These are phyloP conservation scores for Pseudocercospora cruenta DNA, from an alignment of 2,329 filamentous ascomycete species.

Conservation along the genomic window DNA sequence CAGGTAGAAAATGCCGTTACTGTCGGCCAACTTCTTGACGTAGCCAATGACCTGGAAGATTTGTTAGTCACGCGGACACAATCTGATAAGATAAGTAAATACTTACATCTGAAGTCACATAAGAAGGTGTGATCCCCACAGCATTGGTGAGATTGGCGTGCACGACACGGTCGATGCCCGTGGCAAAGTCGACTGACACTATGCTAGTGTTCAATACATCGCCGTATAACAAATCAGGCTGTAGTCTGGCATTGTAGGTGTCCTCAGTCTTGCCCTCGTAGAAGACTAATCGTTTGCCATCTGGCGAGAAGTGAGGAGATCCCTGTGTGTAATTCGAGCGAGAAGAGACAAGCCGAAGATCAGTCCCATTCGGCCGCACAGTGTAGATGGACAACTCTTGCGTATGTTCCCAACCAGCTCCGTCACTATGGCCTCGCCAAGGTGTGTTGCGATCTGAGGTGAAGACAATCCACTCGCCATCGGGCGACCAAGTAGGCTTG, in stretches of 20 bases:
- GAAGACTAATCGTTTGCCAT: slow-evolving; percentile 11
- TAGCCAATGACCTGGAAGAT: slow-evolving; percentile 7
- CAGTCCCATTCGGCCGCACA: slow-evolving; percentile 16
- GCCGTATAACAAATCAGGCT: slow-evolving; percentile 4
- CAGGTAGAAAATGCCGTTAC: slow-evolving; percentile 2
- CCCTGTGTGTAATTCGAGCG: slow-evolving; percentile 1
- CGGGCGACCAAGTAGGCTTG: slow-evolving; percentile 10
- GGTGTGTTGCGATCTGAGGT: slow-evolving; percentile 39
- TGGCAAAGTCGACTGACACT: slow-evolving; percentile 8
- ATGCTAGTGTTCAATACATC: slow-evolving; percentile 2
- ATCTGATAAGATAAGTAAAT: not conserved
- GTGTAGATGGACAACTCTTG: slow-evolving; percentile 19
- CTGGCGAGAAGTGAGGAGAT: slow-evolving; percentile 10
- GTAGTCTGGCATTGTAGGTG: slow-evolving; percentile 4
- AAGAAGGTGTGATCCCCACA: slow-evolving; percentile 6
- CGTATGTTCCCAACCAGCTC: slow-evolving; percentile 15
- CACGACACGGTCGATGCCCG: not conserved
- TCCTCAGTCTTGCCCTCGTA: slow-evolving; percentile 5
- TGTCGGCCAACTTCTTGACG: slow-evolving; percentile 2
- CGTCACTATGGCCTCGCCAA: slow-evolving; percentile 54
- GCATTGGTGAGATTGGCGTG: not conserved
- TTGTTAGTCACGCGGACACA: not conserved
- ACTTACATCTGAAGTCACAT: slow-evolving; percentile 8
- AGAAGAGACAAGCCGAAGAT: slow-evolving; percentile 2
- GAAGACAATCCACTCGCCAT: slow-evolving; percentile 19